Evolutionary conservation across 2,329 filamentous ascomycete genomes (phyloP), one percentile per base, ranked within the genome.

Genomic region (Diaporthe vexans): DNA sequence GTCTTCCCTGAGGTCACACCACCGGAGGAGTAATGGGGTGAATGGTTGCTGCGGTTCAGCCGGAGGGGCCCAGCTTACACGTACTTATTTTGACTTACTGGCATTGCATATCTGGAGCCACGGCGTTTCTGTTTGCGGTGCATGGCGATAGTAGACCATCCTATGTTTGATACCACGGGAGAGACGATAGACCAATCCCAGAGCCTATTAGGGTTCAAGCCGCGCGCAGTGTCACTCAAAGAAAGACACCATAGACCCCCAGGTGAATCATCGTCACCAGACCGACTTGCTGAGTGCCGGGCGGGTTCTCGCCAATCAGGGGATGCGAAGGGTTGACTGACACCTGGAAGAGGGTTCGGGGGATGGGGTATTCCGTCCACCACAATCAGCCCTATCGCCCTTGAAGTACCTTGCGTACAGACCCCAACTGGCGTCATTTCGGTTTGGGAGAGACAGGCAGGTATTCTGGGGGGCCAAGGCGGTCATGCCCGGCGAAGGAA

Each of bases 1-100:
- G 85, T 91, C 43, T 85, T 91, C 73, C 84, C 85, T 1, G 80
- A 84, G 68, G 78, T 81, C 56, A 74, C 80, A 68, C 57, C 80
- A 69, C 57, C 73, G 6, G 63, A 74, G 61, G 48, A 78, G 72
- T 75, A 70, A 73, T 75, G 74, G 17, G 17, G 29, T 7, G 8
- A 13, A 19, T 2, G 43, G 26, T 9, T n/a, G 24, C 15, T 10
- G 21, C 26, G 8, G 21, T 33, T 15, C 21, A 26, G 67, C 26
- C 35, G 35, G 35, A 37, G 35, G 35, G 37, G 11, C 37, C 35
- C 10, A 19, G 37, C 24, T 29, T 43, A 33, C 46, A 48, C 46
- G 15, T 46, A 54, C n/a, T 54, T 68, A 11, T 21, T 68, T 54
- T 54, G 17, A 54, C n/a, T 54, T 37, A 40, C 48, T n/a, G 8